phyloP scores from a whole-genome alignment of 1,139 yeast species.

The Pichia sp. region DNA sequence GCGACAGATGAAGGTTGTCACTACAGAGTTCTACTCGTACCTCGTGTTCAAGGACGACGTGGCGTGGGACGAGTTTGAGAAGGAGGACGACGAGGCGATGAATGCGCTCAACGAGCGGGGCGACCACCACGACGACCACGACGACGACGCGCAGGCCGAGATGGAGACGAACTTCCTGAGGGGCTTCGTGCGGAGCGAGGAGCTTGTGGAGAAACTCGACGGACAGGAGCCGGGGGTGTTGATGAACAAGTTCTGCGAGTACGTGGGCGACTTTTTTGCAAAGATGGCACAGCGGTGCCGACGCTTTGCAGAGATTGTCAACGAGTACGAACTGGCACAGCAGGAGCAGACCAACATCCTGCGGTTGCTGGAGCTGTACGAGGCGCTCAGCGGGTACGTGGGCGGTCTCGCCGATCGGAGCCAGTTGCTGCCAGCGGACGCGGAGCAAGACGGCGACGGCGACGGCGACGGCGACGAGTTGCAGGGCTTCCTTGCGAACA shows the following conservation, averaged over 20 bases:
- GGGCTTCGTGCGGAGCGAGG: slow-evolving; percentile 14
- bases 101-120: slow-evolving; percentile 2
- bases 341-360: slow-evolving; percentile 21
- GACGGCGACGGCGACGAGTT: background rate
- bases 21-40: slow-evolving; percentile 32
- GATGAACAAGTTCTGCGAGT: slow-evolving; percentile 22
- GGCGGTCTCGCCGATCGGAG: too few relatives aligned
- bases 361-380: slow-evolving; percentile 19
- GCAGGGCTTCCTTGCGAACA: slow-evolving; percentile 27
- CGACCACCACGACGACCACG: slow-evolving; percentile 2
- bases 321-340: slow-evolving; percentile 23
- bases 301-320: slow-evolving; percentile 15
- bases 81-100: slow-evolving; percentile 12
- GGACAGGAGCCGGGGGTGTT: slow-evolving; percentile 25
- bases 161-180: background rate
- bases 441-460: background rate
- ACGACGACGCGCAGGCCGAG: slow-evolving; percentile 12
- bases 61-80: slow-evolving; percentile 19
- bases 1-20: slow-evolving; percentile 24
- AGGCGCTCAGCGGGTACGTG: background rate
- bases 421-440: too few relatives aligned
- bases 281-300: slow-evolving; percentile 12
- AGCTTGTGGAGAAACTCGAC: slow-evolving; percentile 15
- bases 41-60: slow-evolving; percentile 24
- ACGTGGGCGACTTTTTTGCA: slow-evolving; percentile 24